These are phyloP conservation scores for Salix dunnii DNA, from an alignment of 345 rosid genomes.

Conservation along the genomic window DNA sequence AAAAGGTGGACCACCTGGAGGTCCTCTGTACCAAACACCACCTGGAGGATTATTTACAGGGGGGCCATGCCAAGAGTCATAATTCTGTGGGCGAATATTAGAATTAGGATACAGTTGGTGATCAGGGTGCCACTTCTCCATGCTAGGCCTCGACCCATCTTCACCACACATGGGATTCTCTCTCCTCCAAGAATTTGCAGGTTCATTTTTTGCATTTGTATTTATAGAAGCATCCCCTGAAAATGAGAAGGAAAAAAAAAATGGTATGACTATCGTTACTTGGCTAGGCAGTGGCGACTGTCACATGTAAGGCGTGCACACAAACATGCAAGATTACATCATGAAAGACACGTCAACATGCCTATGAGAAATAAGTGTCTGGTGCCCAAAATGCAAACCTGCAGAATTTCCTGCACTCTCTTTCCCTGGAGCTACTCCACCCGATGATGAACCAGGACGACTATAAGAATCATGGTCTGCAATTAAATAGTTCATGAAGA, in stretches of 20 bases:
- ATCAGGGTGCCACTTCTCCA: conserved; percentile 70
- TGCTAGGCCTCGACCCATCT: conserved; percentile 49
- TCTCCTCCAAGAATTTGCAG: conserved; percentile 61
- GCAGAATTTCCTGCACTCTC: conserved; percentile 41
- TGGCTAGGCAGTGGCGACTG: background rate
- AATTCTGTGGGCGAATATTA: conserved; percentile 57
- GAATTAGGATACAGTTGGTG: conserved; percentile 57
- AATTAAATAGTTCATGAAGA: conserved; percentile 13
- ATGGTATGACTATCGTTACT: background rate
- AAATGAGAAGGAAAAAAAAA: background rate
- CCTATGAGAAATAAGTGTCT: background rate
- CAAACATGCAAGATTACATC: background rate
- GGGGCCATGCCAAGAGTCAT: conserved; percentile 76
- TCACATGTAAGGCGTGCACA: background rate
- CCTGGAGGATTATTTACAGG: conserved; percentile 79
- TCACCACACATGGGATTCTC: conserved; percentile 52
- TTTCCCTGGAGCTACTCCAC: conserved; percentile 33
- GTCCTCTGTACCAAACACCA: conserved; percentile 90
- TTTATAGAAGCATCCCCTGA: conserved; percentile 45
- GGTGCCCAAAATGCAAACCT: conserved; percentile 38
- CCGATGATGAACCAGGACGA: conserved; percentile 58
- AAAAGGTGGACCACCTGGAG: conserved; percentile 72
- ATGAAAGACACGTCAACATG: background rate
- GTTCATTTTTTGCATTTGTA: conserved; percentile 37
- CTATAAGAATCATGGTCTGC: conserved; percentile 53